Percentiles rank a stretch among this genome's conserved stretches.
phyloP scores from a whole-genome alignment of 495 filamentous ascomycete species.

The Lophiostoma macrostomum region DNA sequence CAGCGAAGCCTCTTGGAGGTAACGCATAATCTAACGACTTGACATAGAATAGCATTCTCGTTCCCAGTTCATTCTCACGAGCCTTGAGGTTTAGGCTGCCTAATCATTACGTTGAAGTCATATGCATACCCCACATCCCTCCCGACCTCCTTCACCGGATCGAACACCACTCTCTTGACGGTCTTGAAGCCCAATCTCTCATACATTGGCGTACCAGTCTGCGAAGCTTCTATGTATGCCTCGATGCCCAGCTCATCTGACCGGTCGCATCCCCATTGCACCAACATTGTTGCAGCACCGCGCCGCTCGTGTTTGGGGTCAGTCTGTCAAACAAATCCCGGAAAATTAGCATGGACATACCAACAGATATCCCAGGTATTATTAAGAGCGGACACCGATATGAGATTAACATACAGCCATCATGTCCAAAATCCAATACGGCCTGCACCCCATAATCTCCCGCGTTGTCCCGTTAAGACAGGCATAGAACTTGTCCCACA shows the following conservation, averaged over 20 bases:
- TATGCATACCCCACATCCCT: constrained; percentile 11
- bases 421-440: neutral
- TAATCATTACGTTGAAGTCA: too few relatives aligned
- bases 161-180: constrained; percentile 20
- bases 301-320: constrained; percentile 2
- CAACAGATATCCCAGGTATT: neutral
- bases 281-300: constrained; percentile 10
- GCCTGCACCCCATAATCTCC: constrained; percentile 4
- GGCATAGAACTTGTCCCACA: constrained; percentile 1
- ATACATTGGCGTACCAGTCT: constrained; percentile 13
- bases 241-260: constrained; percentile 17
- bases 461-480: neutral
- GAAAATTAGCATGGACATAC: neutral
- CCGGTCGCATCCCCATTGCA: constrained; percentile 12
- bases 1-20: too few relatives aligned
- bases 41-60: too few relatives aligned
- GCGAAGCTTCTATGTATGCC: constrained; percentile 10
- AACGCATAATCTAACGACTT: too few relatives aligned
- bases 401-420: too few relatives aligned
- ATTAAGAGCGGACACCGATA: neutral
- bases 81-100: too few relatives aligned
- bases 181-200: constrained; percentile 10
- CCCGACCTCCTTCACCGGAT: constrained; percentile 14
- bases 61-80: too few relatives aligned
- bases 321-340: constrained; percentile 18